Percentiles rank a stretch among this genome's conserved stretches.
These are phyloP conservation scores for Tetrahymena elliotti DNA, from an alignment of 73 alveolate species.

Conservation along the genomic window DNA sequence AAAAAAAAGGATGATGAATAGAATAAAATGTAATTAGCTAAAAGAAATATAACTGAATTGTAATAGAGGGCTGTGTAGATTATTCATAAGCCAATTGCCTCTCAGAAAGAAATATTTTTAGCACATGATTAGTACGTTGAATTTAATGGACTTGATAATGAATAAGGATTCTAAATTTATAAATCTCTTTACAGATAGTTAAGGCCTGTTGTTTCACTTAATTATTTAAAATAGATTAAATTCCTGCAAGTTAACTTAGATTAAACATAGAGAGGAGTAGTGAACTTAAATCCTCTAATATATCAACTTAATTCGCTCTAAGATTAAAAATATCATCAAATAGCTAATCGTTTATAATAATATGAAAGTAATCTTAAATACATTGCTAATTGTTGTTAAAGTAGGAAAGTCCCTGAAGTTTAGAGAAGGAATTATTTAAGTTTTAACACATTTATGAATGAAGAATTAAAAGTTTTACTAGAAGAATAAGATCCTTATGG, in stretches of 20 bases:
- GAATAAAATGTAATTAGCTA: background rate
- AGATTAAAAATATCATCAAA: background rate
- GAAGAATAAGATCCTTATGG: background rate
- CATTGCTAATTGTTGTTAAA: background rate
- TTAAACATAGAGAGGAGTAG: background rate
- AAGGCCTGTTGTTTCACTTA: background rate
- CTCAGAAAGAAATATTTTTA: background rate
- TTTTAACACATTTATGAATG: background rate
- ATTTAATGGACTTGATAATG: background rate
- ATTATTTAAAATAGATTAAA: background rate
- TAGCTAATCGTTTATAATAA: background rate
- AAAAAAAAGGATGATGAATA: background rate
- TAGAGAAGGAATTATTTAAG: background rate
- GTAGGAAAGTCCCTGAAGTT: background rate
- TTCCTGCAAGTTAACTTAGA: background rate
- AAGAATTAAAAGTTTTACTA: background rate
- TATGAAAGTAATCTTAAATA: background rate
- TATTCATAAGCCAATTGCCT: background rate
- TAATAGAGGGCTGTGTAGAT: background rate
- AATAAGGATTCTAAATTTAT: background rate
- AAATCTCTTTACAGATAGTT: background rate
- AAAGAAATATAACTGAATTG: background rate
- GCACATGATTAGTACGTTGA: background rate
- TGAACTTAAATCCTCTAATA: background rate
- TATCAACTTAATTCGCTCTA: background rate